Evolutionary conservation across 768 basidiomycete species (phyloP), one percentile per base, ranked within the genome.

Genomic region (Calocybe indica): DNA sequence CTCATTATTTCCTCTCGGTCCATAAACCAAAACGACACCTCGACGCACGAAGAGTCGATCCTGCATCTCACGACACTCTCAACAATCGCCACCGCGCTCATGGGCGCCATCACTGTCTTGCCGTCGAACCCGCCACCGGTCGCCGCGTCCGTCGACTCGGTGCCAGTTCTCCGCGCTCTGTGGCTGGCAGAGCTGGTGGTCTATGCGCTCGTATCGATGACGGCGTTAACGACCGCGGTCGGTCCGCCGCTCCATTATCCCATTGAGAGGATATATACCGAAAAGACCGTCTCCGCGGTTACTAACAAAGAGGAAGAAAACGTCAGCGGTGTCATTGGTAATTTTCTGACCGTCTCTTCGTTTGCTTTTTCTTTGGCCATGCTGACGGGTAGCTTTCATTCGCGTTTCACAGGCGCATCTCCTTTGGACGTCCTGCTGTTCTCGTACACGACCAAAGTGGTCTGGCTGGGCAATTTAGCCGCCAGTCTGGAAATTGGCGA

Each of bases 401-500:
- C 37, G 14, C 14, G 7, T 37, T 31, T 49, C 33, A 49, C 57
- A 75, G 83, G 73, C 48, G 73, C 80, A 15, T 83, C 82, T 5
- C 67, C 75, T 1, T 79, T 75, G 72, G 78, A 76, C 47, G 67
- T 70, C 43, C 64, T 96, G 5, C 65, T 92, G n/a, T 96, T 96
- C 64, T 82, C 82, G 11, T 93, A 92, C 62, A 90, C 87, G 34
- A 93, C 91, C 1, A 83, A 85, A 51, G 88, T 96, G 10, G 80
- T 94, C 47, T 82, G 83, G 78, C 80, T 92, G 37, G 92, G 91
- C 2, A 81, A 90, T 64, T 73, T 71, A 2, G 73, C 85, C 1
- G 74, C 78, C 47, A 84, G 78, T 49, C 75, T 95, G 40, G 88
- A 95, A 54, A 89, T 92, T 14, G 90, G 83, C 50, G 92, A 96